Conservation (phyloP, 208 protist species). For the Trypanosoma grayi region DNA sequence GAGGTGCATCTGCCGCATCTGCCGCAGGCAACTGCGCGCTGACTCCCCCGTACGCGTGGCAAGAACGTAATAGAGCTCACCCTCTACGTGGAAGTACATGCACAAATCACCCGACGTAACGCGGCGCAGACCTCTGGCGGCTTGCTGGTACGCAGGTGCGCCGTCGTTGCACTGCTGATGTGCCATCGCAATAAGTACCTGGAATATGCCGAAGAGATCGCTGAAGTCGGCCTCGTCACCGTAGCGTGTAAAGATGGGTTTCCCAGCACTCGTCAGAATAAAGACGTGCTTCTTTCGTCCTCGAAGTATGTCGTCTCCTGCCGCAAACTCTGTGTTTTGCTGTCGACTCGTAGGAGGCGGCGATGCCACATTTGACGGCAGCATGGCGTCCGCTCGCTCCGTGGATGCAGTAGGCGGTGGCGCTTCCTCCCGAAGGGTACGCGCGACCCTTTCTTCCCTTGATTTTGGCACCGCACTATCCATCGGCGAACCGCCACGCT, state of each 20-base stretch:
- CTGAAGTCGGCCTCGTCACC: constrained; percentile 46
- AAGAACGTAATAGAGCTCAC: constrained; percentile 59
- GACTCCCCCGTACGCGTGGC: constrained; percentile 30
- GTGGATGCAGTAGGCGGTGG: background rate
- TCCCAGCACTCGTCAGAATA: constrained; percentile 82
- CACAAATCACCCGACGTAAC: constrained; percentile 22
- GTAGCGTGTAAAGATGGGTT: constrained; percentile 79
- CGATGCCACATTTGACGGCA: background rate
- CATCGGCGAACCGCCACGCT: background rate
- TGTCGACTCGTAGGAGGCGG: background rate
- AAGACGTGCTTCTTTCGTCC: constrained; percentile 74
- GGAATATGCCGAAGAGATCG: constrained; percentile 69
- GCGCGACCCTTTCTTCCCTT: background rate
- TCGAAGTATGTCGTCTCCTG: constrained; percentile 26
- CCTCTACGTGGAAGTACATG: constrained; percentile 51
- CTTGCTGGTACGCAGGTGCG: background rate
- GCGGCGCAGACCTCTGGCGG: constrained; percentile 1
- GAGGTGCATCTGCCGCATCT: constrained; percentile 50
- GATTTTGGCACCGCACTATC: background rate
- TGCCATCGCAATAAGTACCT: constrained; percentile 56
- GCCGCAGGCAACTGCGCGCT: constrained; percentile 29
- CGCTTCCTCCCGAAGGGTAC: background rate
- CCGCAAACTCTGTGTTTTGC: background rate
- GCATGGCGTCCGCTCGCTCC: background rate
- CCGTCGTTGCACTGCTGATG: background rate